Conservation (phyloP, 805 yeast species). For the Pichia manshurica region DNA sequence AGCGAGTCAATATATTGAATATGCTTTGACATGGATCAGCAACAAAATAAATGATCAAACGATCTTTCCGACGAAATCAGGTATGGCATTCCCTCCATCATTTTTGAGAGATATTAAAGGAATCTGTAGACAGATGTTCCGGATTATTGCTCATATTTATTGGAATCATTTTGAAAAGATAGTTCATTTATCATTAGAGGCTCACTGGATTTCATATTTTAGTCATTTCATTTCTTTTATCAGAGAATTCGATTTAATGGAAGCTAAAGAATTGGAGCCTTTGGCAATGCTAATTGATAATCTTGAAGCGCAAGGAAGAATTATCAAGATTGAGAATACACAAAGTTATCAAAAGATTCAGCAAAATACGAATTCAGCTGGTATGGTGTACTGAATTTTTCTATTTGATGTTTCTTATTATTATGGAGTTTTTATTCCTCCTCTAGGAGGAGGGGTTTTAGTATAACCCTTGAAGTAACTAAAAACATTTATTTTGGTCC, state of each 20-base stretch:
- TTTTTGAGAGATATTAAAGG: constrained; percentile 79
- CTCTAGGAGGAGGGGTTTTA: no score
- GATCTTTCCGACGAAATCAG: constrained; percentile 85
- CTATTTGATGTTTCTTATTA: neutral
- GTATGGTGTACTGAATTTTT: neutral
- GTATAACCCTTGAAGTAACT: no score
- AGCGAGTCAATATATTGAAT: constrained; percentile 88
- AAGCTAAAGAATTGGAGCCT: constrained; percentile 74
- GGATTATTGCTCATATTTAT: constrained; percentile 92
- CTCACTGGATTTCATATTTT: constrained; percentile 97
- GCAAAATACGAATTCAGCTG: neutral
- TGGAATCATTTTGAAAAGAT: constrained; percentile 92
- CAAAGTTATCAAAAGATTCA: neutral
- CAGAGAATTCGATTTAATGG: constrained; percentile 78
- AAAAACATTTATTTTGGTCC: no score
- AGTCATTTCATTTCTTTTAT: constrained; percentile 88
- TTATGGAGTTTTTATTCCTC: neutral
- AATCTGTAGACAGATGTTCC: constrained; percentile 85
- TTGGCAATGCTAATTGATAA: constrained; percentile 68
- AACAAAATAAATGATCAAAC: constrained; percentile 84
- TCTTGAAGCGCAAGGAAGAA: constrained; percentile 83
- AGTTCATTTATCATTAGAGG: constrained; percentile 87
- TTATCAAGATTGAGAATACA: constrained; percentile 28
- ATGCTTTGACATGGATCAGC: constrained; percentile 84
- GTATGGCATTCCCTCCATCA: constrained; percentile 83